These are phyloP conservation scores for Fusarium proliferatum DNA, from an alignment of 2,329 filamentous ascomycete genomes.

Conservation along the genomic window DNA sequence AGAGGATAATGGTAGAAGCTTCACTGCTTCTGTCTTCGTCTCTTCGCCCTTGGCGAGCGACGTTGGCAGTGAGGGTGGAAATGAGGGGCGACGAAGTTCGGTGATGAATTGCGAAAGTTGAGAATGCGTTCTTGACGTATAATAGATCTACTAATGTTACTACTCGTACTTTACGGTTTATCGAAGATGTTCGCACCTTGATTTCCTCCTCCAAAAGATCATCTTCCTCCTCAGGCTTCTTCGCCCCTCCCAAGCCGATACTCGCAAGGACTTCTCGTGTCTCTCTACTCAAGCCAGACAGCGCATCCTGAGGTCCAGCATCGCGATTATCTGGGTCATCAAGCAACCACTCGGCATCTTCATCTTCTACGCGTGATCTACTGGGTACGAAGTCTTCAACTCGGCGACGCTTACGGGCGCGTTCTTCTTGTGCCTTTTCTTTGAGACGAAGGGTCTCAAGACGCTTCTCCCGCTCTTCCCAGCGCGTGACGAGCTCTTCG, in stretches of 20 bases:
- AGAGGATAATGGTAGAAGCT: constrained; percentile 85
- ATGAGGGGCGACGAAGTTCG: constrained; percentile 80
- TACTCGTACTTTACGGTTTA: constrained; percentile 22
- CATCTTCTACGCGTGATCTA: constrained; percentile 51
- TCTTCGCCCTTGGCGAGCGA: constrained; percentile 48
- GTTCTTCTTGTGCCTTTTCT: constrained; percentile 66
- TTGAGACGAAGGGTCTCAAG: constrained; percentile 73
- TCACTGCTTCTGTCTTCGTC: constrained; percentile 62
- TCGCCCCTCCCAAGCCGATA: constrained; percentile 60
- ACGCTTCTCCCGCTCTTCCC: constrained; percentile 79
- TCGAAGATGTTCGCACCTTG: constrained; percentile 62
- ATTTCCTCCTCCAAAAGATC: constrained; percentile 70
- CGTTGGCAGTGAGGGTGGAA: constrained; percentile 76
- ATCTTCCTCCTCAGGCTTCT: constrained; percentile 52
- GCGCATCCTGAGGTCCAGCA: constrained; percentile 49
- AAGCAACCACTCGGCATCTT: constrained; percentile 78
- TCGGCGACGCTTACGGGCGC: constrained; percentile 59
- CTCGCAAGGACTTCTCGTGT: constrained; percentile 79
- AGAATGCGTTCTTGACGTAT: constrained; percentile 92
- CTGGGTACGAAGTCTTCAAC: constrained; percentile 49
- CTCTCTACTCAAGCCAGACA: constrained; percentile 76
- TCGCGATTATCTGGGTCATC: constrained; percentile 72
- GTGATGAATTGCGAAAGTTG: constrained; percentile 89
- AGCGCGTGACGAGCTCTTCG: constrained; percentile 72
- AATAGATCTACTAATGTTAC: constrained; percentile 74